Conservation (phyloP, 306 rosid genomes). For the Psophocarpus tetragonolobus region DNA sequence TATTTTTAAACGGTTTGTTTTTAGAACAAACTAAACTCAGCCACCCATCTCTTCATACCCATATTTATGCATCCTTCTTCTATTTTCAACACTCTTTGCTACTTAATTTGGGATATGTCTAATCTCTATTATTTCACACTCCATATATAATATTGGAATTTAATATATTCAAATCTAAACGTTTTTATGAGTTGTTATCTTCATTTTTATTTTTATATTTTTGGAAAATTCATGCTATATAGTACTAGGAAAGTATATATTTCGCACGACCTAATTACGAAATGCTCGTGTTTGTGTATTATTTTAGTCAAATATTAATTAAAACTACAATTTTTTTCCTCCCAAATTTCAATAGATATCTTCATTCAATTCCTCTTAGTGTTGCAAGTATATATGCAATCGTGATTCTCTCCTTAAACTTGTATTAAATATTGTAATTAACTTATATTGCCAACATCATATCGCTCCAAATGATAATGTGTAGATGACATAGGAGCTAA, state of each 20-base stretch:
- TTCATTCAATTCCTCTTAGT: too few relatives aligned
- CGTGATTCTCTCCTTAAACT: too few relatives aligned
- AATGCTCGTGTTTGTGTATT: background rate
- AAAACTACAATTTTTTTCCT: background rate
- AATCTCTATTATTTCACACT: background rate
- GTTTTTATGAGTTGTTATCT: background rate
- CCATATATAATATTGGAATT: background rate
- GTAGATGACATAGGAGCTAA: too few relatives aligned
- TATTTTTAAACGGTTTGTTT: slow-evolving; percentile 39
- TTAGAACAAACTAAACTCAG: background rate
- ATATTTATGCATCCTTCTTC: background rate
- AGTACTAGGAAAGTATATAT: background rate
- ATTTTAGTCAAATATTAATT: background rate
- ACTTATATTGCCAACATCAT: too few relatives aligned
- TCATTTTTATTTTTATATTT: background rate
- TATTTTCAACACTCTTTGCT: background rate
- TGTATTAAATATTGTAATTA: too few relatives aligned
- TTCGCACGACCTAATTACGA: background rate
- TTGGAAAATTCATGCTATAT: background rate
- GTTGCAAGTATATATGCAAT: too few relatives aligned
- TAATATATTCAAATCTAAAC: background rate
- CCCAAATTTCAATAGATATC: too few relatives aligned
- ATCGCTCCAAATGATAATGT: too few relatives aligned
- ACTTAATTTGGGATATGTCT: background rate
- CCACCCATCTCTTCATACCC: background rate